These are phyloP conservation scores for Juglanconis oblonga DNA, from an alignment of 2,329 filamentous ascomycete species.

Conservation along the genomic window DNA sequence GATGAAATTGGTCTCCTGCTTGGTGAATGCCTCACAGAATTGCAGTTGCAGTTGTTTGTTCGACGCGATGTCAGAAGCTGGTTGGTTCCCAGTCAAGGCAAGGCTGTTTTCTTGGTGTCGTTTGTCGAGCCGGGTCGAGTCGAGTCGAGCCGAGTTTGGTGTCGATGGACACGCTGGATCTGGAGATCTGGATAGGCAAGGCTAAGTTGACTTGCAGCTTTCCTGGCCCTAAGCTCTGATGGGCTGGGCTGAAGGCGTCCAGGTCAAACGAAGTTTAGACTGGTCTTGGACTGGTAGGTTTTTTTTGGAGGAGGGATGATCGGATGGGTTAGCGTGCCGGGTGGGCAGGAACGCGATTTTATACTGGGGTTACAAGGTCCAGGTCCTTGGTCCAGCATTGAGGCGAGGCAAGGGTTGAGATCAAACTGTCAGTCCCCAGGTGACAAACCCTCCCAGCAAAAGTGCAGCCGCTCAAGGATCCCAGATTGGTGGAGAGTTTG, in stretches of 20 bases:
- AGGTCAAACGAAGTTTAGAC: constrained; percentile 19
- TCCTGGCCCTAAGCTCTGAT: not conserved
- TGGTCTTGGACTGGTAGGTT: constrained; percentile 3
- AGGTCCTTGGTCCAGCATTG: constrained; percentile 4
- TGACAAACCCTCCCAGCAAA: constrained; percentile 4
- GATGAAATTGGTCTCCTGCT: not conserved
- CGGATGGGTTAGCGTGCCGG: constrained; percentile 19
- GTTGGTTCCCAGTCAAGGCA: not conserved
- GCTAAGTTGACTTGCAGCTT: constrained; percentile 19
- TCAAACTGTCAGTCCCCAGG: constrained; percentile 5
- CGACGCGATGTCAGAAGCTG: not conserved
- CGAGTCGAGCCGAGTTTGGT: not conserved
- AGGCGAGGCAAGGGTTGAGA: constrained; percentile 6
- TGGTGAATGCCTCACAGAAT: no score
- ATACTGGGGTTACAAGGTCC: constrained; percentile 19
- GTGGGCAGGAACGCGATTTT: constrained; percentile 19
- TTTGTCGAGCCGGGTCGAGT: not conserved
- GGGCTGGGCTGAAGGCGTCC: not conserved
- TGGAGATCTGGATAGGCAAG: constrained; percentile 2
- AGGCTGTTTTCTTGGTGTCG: not conserved
- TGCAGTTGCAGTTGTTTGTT: not conserved
- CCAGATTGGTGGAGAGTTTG: not conserved
- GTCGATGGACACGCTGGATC: not conserved
- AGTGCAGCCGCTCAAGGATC: constrained; percentile 10
- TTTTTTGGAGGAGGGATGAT: constrained; percentile 19